These are phyloP conservation scores for Bertia moriformis DNA, from an alignment of 2,329 filamentous ascomycete species.

Conservation along the genomic window DNA sequence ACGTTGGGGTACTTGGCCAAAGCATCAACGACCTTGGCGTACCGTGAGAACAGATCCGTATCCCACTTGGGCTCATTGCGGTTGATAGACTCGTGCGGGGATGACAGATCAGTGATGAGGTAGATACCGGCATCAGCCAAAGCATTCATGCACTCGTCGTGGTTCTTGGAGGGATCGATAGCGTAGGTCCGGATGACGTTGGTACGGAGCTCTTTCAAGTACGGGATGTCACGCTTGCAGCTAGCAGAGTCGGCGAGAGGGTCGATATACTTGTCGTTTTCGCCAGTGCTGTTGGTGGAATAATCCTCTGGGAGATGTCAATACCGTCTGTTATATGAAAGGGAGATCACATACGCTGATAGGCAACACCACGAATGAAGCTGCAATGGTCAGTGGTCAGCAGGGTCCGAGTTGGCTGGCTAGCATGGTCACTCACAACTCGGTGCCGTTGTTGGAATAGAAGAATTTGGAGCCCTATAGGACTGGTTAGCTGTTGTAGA, in stretches of 20 bases:
- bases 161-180: constrained; percentile 40
- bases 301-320: not conserved
- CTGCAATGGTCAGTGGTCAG: not conserved
- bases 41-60: constrained; percentile 41
- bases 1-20: constrained; percentile 55
- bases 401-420: too few species aligned
- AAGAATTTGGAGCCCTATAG: constrained; percentile 1
- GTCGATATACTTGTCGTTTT: not conserved
- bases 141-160: constrained; percentile 46
- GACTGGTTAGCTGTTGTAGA: not conserved
- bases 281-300: not conserved
- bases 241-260: not conserved
- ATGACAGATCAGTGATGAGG: constrained; percentile 43
- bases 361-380: constrained; percentile 1
- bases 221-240: constrained; percentile 1
- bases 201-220: constrained; percentile 4
- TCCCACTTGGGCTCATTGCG: constrained; percentile 34
- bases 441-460: constrained; percentile 1
- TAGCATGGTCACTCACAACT: not conserved
- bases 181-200: constrained; percentile 56
- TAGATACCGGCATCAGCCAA: constrained; percentile 55
- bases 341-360: not conserved
- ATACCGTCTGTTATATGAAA: too few species aligned
- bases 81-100: constrained; percentile 33
- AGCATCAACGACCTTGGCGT: constrained; percentile 42